phyloP scores from a whole-genome alignment of 176 grass and related monocot species.

The Musa itinerans region DNA sequence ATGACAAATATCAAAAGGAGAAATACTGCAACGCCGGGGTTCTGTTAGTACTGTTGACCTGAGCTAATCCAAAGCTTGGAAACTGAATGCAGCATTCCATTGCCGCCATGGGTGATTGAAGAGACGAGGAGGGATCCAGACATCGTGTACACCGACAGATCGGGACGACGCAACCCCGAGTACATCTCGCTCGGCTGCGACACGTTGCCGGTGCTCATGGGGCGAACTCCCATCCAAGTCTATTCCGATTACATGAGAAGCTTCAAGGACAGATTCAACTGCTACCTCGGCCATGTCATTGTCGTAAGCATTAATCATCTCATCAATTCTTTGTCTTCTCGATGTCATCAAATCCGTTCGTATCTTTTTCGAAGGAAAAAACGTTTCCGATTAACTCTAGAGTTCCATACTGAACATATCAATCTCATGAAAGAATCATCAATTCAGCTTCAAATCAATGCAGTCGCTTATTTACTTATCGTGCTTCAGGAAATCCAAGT shows the following conservation, averaged over 20 bases:
- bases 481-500: constrained; percentile 75
- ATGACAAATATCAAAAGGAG: too few relatives aligned
- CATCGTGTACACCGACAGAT: constrained; percentile 86
- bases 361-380: too few relatives aligned
- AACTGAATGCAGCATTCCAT: constrained; percentile 53
- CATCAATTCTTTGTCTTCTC: too few relatives aligned
- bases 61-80: neutral
- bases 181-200: constrained; percentile 95
- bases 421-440: too few relatives aligned
- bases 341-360: too few relatives aligned
- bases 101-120: constrained; percentile 77
- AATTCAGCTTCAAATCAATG: too few relatives aligned
- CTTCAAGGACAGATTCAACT: constrained; percentile 59
- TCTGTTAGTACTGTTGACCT: neutral
- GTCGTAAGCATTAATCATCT: constrained; percentile 28
- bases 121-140: constrained; percentile 67
- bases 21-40: too few relatives aligned
- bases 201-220: constrained; percentile 59
- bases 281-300: constrained; percentile 71
- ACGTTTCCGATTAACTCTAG: too few relatives aligned
- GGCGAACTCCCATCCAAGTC: constrained; percentile 80
- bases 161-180: constrained; percentile 74
- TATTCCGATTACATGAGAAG: constrained; percentile 96
- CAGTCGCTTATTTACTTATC: too few relatives aligned
- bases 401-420: too few relatives aligned